These are phyloP conservation scores for Endoconidiophora polonica DNA, from an alignment of 2,329 filamentous ascomycete genomes.

Conservation along the genomic window DNA sequence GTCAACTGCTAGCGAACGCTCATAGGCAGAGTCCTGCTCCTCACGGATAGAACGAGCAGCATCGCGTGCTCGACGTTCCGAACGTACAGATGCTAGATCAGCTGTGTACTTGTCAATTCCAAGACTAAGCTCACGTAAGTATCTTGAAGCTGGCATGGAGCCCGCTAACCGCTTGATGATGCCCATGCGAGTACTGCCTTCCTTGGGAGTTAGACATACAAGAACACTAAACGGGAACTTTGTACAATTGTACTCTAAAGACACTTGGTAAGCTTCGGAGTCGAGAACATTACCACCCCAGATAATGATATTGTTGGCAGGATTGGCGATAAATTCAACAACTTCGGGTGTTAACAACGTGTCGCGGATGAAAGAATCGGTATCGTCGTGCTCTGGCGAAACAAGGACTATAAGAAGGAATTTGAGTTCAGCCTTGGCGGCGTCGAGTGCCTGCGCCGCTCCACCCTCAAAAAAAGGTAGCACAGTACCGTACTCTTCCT, in stretches of 20 bases:
- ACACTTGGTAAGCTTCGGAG: slow-evolving; percentile 84
- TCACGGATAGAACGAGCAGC: slow-evolving; percentile 65
- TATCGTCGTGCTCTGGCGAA: slow-evolving; percentile 91
- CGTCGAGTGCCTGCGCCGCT: slow-evolving; percentile 79
- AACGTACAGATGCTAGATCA: slow-evolving; percentile 57
- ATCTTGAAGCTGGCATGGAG: slow-evolving; percentile 50
- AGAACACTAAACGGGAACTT: slow-evolving; percentile 84
- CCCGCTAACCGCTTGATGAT: slow-evolving; percentile 67
- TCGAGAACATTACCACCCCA: slow-evolving; percentile 92
- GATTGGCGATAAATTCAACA: slow-evolving; percentile 54
- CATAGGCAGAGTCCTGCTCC: slow-evolving; percentile 86
- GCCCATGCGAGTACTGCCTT: slow-evolving; percentile 77
- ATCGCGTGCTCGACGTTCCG: slow-evolving; percentile 63
- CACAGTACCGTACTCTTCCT: slow-evolving; percentile 69
- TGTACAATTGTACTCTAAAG: slow-evolving; percentile 71
- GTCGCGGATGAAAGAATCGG: slow-evolving; percentile 60
- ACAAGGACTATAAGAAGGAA: slow-evolving; percentile 79
- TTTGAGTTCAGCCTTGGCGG: slow-evolving; percentile 78
- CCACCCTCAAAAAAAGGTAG: slow-evolving; percentile 75
- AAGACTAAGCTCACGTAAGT: slow-evolving; percentile 56
- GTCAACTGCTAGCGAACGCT: slow-evolving; percentile 76
- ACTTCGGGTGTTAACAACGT: slow-evolving; percentile 67
- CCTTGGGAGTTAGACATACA: slow-evolving; percentile 72
- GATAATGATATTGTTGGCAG: slow-evolving; percentile 62
- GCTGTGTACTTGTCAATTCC: slow-evolving; percentile 62